Percentiles rank a stretch among this genome's conserved stretches.
Conservation (phyloP, 2,329 filamentous ascomycete genomes). For the Emergomyces orientalis region DNA sequence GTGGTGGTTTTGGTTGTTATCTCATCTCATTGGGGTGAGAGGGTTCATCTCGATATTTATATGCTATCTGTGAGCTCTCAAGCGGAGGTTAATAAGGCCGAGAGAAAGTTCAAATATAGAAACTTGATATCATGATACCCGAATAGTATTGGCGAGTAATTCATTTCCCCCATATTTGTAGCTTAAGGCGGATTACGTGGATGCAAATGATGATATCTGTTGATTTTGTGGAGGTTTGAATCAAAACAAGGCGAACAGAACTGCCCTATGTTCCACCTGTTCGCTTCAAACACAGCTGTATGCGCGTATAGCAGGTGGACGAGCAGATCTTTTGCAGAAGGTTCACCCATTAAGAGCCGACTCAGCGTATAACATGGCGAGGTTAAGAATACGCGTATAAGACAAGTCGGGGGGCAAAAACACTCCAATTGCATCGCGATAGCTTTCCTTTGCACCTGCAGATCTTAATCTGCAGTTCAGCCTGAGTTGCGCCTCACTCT, state of each 20-base stretch:
- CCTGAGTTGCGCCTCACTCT: no score
- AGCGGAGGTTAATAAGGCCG: background rate
- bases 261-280: background rate
- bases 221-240: background rate
- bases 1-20: background rate
- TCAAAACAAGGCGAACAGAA: background rate
- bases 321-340: background rate
- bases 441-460: no score
- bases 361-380: background rate
- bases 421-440: no score
- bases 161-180: no score
- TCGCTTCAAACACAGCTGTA: background rate
- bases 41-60: background rate
- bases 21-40: background rate
- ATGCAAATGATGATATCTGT: background rate
- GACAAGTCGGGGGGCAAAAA: no score
- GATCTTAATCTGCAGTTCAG: no score
- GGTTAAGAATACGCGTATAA: background rate
- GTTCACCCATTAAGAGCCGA: no score
- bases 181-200: no score
- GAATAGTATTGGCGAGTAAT: no score
- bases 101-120: background rate
- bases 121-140: no score
- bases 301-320: background rate
- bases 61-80: background rate